These are phyloP conservation scores for Aspergillus cavernicola DNA, from an alignment of 495 filamentous ascomycete species.

Conservation along the genomic window DNA sequence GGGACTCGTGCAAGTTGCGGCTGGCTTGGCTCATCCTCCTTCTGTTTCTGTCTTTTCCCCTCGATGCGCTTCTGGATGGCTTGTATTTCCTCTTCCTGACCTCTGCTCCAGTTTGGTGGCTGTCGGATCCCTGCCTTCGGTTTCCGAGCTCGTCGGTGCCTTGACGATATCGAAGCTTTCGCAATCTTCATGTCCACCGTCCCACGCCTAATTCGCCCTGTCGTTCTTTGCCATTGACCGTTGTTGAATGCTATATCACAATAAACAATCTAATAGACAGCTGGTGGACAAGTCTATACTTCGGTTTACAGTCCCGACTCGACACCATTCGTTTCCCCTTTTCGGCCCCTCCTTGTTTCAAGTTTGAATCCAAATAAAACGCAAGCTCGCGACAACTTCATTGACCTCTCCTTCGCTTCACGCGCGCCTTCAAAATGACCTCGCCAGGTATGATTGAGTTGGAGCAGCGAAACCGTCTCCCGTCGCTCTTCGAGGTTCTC, in stretches of 20 bases:
- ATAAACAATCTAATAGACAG: not conserved
- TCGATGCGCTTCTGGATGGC: constrained; percentile 9
- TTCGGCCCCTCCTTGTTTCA: constrained; percentile 15
- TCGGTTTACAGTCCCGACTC: constrained; percentile 11
- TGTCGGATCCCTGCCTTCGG: constrained; percentile 12
- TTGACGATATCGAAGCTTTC: constrained; percentile 10
- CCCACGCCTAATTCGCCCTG: constrained; percentile 10
- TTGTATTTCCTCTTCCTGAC: constrained; percentile 12
- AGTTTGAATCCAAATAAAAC: not conserved
- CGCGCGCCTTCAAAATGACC: constrained; percentile 29
- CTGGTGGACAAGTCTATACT: constrained; percentile 4
- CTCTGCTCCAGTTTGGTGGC: constrained; percentile 16
- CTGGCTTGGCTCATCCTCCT: constrained; percentile 11
- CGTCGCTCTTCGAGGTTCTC: constrained; percentile 91
- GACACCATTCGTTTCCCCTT: constrained; percentile 18
- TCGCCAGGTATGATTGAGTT: constrained; percentile 29
- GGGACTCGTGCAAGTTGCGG: not conserved
- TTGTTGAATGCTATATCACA: constrained; percentile 3
- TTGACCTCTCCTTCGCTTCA: not conserved
- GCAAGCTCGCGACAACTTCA: constrained; percentile 1
- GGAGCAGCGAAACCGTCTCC: constrained; percentile 73
- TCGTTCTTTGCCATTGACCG: constrained; percentile 7
- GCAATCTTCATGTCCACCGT: constrained; percentile 7
- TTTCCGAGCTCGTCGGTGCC: constrained; percentile 7
- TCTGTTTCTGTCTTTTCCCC: not conserved